A percentile compares a stretch with the other conserved stretches of the same genome.
Evolutionary conservation across 1,284 basidiomycete genomes (phyloP).

Genomic region (Schizophyllum amplum): DNA sequence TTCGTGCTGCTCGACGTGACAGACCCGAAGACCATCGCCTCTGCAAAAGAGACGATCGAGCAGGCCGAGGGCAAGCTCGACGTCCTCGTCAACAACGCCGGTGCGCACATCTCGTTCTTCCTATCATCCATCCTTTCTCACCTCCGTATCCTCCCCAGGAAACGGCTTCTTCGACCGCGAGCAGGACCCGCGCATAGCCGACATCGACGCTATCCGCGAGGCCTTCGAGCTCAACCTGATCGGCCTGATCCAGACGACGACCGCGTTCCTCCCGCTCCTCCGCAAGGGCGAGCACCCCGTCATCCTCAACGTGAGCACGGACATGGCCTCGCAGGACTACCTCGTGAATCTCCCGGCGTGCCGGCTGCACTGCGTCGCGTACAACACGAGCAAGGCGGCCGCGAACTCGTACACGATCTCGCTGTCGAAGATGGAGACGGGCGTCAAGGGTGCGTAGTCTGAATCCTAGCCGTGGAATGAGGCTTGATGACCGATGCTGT

Average conservation of each 20-base stretch:
- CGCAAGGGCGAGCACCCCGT: constrained; percentile 19
- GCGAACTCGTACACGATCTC: constrained; percentile 17
- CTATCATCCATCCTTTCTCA: background rate
- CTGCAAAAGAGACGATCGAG: constrained; percentile 27
- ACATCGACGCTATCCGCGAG: constrained; percentile 23
- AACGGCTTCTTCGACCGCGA: constrained; percentile 22
- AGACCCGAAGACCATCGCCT: constrained; percentile 23
- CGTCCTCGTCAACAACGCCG: constrained; percentile 43
- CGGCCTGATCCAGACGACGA: constrained; percentile 29
- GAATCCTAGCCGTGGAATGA: constrained; percentile 7
- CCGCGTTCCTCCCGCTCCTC: constrained; percentile 27
- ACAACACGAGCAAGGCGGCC: constrained; percentile 16
- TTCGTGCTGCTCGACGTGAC: constrained; percentile 28
- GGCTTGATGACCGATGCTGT: constrained; percentile 10
- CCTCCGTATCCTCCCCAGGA: constrained; percentile 13
- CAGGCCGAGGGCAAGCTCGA: constrained; percentile 34
- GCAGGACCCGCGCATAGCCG: constrained; percentile 26
- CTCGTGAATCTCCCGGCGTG: background rate
- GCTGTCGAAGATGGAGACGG: constrained; percentile 10
- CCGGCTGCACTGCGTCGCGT: constrained; percentile 10
- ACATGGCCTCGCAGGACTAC: constrained; percentile 52
- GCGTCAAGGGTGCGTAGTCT: constrained; percentile 9
- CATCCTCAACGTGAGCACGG: constrained; percentile 27
- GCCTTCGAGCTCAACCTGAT: constrained; percentile 31
- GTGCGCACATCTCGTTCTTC: constrained; percentile 15